Percentiles rank a stretch among this genome's conserved stretches.
These are phyloP conservation scores for Melampsora occidentalis DNA, from an alignment of 1,284 basidiomycete species.

Conservation along the genomic window DNA sequence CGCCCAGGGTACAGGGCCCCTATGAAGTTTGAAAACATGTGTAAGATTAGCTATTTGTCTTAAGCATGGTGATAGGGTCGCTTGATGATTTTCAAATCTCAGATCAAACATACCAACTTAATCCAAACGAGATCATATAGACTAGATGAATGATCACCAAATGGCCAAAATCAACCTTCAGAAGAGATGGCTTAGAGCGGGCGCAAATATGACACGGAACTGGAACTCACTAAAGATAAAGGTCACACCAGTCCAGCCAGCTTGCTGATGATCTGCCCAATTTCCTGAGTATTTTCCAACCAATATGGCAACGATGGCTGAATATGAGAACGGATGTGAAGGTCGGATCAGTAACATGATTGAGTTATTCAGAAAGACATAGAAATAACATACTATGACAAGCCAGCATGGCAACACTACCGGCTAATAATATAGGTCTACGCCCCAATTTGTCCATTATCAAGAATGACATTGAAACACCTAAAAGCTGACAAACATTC, in stretches of 20 bases:
- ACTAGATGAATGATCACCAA: background rate
- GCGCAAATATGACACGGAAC: background rate
- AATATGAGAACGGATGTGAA: background rate
- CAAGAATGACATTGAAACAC: constrained; percentile 46
- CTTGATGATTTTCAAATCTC: background rate
- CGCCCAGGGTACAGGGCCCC: constrained; percentile 47
- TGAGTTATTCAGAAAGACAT: background rate
- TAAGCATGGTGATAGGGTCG: background rate
- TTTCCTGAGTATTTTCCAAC: constrained; percentile 16
- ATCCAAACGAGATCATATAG: constrained; percentile 48
- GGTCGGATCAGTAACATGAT: background rate
- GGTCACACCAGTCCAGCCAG: constrained; percentile 44
- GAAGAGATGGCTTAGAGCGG: background rate
- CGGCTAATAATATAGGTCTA: constrained; percentile 44
- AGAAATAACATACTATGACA: constrained; percentile 22
- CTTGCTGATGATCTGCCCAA: constrained; percentile 44
- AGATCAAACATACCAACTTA: constrained; percentile 42
- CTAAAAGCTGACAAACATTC: constrained; percentile 46
- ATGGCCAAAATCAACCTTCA: too few relatives aligned
- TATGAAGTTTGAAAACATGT: background rate
- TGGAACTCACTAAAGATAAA: constrained; percentile 15
- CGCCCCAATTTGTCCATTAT: constrained; percentile 45
- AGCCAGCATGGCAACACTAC: constrained; percentile 38
- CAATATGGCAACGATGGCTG: constrained; percentile 44
- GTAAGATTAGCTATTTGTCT: background rate